Evolutionary conservation across 2,329 filamentous ascomycete species (phyloP), one percentile per base, ranked within the genome.

Genomic region (Zarea fungicola): DNA sequence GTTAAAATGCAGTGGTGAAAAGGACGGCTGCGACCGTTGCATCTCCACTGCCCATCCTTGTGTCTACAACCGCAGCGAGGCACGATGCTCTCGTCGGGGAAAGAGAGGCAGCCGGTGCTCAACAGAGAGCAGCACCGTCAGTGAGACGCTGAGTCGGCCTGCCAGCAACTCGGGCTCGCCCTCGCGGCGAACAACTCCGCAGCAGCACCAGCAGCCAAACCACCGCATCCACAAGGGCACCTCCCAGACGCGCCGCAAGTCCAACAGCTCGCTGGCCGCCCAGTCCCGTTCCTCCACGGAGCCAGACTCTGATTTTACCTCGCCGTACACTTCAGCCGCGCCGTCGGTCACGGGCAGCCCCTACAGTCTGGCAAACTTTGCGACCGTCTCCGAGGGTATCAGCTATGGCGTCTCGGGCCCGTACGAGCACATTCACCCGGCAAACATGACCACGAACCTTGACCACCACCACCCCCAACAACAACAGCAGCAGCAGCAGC

Each of bases 1-100:
- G 66, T 58, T 68, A 42, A 64, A 62, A 46, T 69, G 66, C 50
- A 68, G 62, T 48, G 66, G 66, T 29, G 65, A 67, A 37, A 68
- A 64, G 53, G 58, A 61, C 25, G 66, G 66, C 25, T 69, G 66
- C 48, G 61, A 68, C 29, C 57, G 66, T 14, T 69, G 66, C 52
- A 48, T 59, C 25, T 52, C 56, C 22, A 60, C 60, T 31, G 54
- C 59, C 7, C 57, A 65, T 39, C 40, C 48, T 19, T 69, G 66
- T 53, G 63, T 66, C 41, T 69, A 69, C 31, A 65, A 62, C 7
- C 65, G 66, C 36, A 61, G 62, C 2, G 58, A 60, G 16, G 60
- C 61, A 35, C 63, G 65, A 50, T 57, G 61, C 10, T 61, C 61
- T 7, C 63, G 64, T 34, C 58, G 62, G 19, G 54, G 56, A 18